Evolutionary conservation across 148 eudicot genomes (phyloP).

Genomic region (Vaccinium myrtillus): DNA sequence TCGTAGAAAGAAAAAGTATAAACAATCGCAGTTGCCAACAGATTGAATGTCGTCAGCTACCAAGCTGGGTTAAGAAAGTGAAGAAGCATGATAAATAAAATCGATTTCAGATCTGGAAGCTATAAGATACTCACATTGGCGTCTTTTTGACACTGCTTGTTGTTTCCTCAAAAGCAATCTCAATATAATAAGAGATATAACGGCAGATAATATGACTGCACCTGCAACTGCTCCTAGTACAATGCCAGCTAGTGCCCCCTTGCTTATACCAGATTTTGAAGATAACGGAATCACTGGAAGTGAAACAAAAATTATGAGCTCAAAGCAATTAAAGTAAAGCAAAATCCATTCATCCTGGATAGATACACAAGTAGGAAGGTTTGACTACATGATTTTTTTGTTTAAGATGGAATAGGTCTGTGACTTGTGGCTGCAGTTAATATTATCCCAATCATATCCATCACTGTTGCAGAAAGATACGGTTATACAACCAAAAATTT

Average conservation of each 20-base stretch:
- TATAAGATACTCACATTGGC: slow-evolving; percentile 33
- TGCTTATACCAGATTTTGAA: slow-evolving; percentile 48
- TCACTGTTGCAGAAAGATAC: neutral
- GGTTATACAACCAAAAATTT: neutral
- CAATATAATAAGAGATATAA: slow-evolving; percentile 39
- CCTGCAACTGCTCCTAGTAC: slow-evolving; percentile 55
- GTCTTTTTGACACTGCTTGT: slow-evolving; percentile 28
- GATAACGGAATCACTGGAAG: slow-evolving; percentile 40
- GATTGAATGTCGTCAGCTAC: neutral
- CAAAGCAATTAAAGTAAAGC: neutral
- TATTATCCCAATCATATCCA: neutral
- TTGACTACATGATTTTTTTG: neutral
- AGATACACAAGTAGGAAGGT: neutral
- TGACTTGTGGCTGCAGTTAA: neutral
- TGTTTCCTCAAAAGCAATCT: slow-evolving; percentile 29
- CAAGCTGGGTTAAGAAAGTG: neutral
- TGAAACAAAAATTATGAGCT: slow-evolving; percentile 11
- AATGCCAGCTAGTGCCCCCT: slow-evolving; percentile 60
- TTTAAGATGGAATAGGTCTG: neutral
- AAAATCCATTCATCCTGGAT: neutral
- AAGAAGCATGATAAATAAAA: neutral
- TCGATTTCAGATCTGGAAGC: neutral
- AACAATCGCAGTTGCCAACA: neutral
- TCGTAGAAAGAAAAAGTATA: too few species aligned
- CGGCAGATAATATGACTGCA: slow-evolving; percentile 44